phyloP scores from a whole-genome alignment of 768 basidiomycete species.

The Lentinus brumalis region DNA sequence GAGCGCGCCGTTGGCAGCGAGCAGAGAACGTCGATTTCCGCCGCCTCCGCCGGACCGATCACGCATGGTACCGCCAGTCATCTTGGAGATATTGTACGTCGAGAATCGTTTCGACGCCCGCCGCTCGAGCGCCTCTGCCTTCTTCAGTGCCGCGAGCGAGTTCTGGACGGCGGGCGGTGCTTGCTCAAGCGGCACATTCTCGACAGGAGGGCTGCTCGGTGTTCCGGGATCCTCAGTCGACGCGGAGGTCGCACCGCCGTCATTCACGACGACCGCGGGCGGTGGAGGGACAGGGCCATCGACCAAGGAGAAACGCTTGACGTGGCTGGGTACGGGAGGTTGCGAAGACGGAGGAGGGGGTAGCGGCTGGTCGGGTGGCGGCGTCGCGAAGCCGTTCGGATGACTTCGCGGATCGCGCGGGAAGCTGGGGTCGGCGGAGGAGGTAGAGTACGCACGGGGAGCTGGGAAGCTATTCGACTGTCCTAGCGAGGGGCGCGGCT shows the following conservation, averaged over 20 bases:
- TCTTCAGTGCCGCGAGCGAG: constrained; percentile 86
- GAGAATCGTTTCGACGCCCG: constrained; percentile 96
- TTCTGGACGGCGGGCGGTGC: constrained; percentile 65
- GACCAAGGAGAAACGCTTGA: constrained; percentile 79
- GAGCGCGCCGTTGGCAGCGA: constrained; percentile 55
- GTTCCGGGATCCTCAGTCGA: not conserved
- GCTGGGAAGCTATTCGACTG: constrained; percentile 8
- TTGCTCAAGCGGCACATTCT: constrained; percentile 32
- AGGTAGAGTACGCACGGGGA: constrained; percentile 20
- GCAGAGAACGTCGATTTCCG: constrained; percentile 68
- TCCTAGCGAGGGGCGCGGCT: constrained; percentile 10
- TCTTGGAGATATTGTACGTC: constrained; percentile 91
- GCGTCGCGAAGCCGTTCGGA: constrained; percentile 15
- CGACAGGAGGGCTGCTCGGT: constrained; percentile 18
- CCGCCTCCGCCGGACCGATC: constrained; percentile 39
- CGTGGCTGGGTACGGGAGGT: constrained; percentile 50
- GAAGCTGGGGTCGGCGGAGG: constrained; percentile 12
- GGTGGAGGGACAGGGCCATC: constrained; percentile 62
- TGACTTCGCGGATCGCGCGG: constrained; percentile 17
- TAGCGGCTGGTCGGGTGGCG: constrained; percentile 2
- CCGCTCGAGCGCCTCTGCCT: constrained; percentile 82
- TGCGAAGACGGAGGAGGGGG: constrained; percentile 13
- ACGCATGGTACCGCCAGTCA: constrained; percentile 66
- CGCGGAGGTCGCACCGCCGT: constrained; percentile 38
- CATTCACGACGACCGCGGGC: constrained; percentile 55